Evolutionary conservation across 129 eudicot species (phyloP).

Genomic region (Cynara cardunculus): DNA sequence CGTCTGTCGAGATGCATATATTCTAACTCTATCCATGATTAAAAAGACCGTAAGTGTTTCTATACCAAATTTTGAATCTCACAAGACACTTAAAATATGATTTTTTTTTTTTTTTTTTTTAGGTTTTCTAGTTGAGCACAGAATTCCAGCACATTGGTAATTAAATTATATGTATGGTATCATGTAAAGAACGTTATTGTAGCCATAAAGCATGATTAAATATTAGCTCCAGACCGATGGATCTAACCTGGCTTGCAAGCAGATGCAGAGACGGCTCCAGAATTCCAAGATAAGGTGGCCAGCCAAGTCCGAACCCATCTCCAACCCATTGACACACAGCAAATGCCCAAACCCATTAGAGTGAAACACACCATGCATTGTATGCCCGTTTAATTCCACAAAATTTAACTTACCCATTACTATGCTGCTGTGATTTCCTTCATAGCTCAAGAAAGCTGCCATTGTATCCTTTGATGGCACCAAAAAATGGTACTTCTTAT

Average conservation of each 20-base stretch:
- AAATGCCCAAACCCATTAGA: slow-evolving; percentile 99
- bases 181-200: not conserved
- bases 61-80: no score
- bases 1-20: no score
- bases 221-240: not conserved
- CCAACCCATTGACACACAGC: slow-evolving; percentile 84
- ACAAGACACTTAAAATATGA: no score
- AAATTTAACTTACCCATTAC: slow-evolving; percentile 62
- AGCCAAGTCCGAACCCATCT: slow-evolving; percentile 75
- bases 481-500: slow-evolving; percentile 85
- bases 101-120: not conserved
- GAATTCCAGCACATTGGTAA: not conserved
- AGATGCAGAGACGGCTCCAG: slow-evolving; percentile 82
- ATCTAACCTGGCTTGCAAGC: slow-evolving; percentile 74
- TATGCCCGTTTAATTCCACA: slow-evolving; percentile 74
- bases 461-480: slow-evolving; percentile 84
- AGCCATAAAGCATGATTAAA: not conserved
- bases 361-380: slow-evolving; percentile 93
- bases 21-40: no score
- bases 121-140: not conserved
- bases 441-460: slow-evolving; percentile 51
- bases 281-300: slow-evolving; percentile 84
- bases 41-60: no score
- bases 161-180: not conserved
- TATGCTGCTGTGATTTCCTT: slow-evolving; percentile 30